phyloP scores from a whole-genome alignment of 352 stramenopile genomes.

The Globisporangium iwayamae region DNA sequence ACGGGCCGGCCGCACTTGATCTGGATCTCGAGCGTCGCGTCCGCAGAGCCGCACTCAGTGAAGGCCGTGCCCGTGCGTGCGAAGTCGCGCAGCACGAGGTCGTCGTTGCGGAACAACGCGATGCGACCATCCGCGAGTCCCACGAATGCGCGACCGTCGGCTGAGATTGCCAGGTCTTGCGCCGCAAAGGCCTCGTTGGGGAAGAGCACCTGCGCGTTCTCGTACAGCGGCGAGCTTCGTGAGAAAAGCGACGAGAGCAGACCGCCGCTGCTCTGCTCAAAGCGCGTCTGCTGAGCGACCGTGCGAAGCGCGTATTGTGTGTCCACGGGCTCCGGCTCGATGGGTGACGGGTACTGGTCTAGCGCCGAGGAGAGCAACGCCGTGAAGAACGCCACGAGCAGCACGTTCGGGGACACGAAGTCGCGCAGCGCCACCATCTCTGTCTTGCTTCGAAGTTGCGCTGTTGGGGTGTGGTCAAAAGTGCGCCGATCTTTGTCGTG shows the following conservation, averaged over 20 bases:
- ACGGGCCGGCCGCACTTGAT: conserved; percentile 47
- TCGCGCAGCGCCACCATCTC: conserved; percentile 19
- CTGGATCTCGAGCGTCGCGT: conserved; percentile 26
- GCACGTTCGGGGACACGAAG: conserved; percentile 43
- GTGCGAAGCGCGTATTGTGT: conserved; percentile 35
- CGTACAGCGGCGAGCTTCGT: conserved; percentile 17
- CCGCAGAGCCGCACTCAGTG: conserved; percentile 21
- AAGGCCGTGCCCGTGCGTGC: conserved; percentile 39
- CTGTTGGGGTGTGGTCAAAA: not conserved
- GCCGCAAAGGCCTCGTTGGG: conserved; percentile 30
- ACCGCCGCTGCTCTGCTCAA: conserved; percentile 14
- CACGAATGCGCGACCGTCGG: conserved; percentile 43
- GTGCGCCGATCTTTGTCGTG: not conserved
- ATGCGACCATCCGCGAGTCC: conserved; percentile 54
- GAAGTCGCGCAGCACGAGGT: conserved; percentile 40
- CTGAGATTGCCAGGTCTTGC: conserved; percentile 43
- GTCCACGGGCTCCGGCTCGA: conserved; percentile 31
- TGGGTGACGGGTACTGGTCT: conserved; percentile 40
- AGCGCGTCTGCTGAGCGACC: conserved; percentile 37
- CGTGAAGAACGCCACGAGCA: conserved; percentile 7
- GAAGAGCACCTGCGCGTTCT: conserved; percentile 33
- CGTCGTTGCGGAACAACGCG: conserved; percentile 30
- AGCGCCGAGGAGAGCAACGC: conserved; percentile 51
- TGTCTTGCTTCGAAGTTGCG: not conserved
- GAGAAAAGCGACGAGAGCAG: not conserved